These are phyloP conservation scores for Takashimella koratensis DNA, from an alignment of 1,284 basidiomycete genomes.

Conservation along the genomic window DNA sequence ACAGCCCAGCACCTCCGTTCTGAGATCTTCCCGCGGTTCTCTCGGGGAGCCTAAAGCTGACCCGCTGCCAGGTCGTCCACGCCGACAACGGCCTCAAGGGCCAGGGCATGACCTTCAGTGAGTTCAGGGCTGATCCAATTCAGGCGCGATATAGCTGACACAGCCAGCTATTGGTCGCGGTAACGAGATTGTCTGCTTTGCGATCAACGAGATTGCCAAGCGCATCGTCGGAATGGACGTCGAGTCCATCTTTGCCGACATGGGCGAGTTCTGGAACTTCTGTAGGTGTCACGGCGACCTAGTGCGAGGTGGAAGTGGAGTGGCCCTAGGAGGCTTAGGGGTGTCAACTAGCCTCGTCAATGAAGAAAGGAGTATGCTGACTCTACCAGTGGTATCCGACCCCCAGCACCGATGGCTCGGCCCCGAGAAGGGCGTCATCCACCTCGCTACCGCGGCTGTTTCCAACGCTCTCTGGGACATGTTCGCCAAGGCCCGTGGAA, in stretches of 20 bases:
- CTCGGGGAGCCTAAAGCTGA: background rate
- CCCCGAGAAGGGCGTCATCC: conserved; percentile 51
- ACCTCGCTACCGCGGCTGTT: conserved; percentile 51
- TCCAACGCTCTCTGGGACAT: conserved; percentile 52
- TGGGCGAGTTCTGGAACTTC: conserved; percentile 60
- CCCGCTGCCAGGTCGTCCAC: conserved; percentile 50
- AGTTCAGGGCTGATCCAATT: conserved; percentile 8
- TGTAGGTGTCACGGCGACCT: conserved; percentile 35
- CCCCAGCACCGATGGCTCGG: conserved; percentile 81
- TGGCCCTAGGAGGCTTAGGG: too few relatives aligned
- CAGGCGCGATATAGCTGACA: background rate
- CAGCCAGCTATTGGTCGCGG: conserved; percentile 74
- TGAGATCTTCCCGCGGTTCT: background rate
- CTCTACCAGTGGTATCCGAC: conserved; percentile 64
- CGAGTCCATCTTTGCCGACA: conserved; percentile 77
- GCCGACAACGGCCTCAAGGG: conserved; percentile 67
- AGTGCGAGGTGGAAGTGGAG: too few relatives aligned
- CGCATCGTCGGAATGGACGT: conserved; percentile 79
- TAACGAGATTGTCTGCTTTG: conserved; percentile 85
- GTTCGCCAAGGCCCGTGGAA: conserved; percentile 53
- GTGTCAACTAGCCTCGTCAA: background rate
- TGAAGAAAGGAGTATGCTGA: background rate
- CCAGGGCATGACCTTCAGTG: conserved; percentile 88
- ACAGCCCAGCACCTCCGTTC: too few relatives aligned
- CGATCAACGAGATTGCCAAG: conserved; percentile 72